A percentile compares a stretch with the other conserved stretches of the same genome.
These are phyloP conservation scores for Exsudoporus frostii DNA, from an alignment of 768 basidiomycete species.

Conservation along the genomic window DNA sequence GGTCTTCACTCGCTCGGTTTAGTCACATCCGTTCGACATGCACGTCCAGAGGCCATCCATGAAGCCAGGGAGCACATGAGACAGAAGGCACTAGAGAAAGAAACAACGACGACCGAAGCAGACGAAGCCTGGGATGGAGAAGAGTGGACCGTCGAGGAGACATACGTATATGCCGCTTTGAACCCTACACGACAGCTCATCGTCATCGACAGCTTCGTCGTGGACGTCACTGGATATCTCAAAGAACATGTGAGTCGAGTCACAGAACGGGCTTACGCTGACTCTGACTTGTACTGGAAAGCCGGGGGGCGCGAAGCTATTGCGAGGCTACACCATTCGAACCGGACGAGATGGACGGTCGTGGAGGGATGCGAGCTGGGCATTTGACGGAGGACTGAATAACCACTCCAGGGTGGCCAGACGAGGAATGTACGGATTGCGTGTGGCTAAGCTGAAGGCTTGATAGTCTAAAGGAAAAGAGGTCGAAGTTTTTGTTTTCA, in stretches of 20 bases:
- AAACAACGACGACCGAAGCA: neutral
- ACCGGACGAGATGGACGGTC: neutral
- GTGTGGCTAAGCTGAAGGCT: slow-evolving; percentile 5
- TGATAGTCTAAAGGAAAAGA: neutral
- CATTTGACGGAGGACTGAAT: slow-evolving; percentile 6
- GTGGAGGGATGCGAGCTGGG: slow-evolving; percentile 13
- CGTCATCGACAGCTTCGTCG: slow-evolving; percentile 7
- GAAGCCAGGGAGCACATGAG: slow-evolving; percentile 5
- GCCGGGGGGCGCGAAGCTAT: slow-evolving; percentile 5
- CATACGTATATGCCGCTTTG: neutral
- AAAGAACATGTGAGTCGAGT: slow-evolving; percentile 7
- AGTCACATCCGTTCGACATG: slow-evolving; percentile 5
- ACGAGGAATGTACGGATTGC: neutral
- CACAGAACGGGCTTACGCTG: neutral
- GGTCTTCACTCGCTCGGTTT: slow-evolving; percentile 3
- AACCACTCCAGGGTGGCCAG: slow-evolving; percentile 7
- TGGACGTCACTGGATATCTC: slow-evolving; percentile 5
- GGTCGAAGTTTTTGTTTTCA: neutral
- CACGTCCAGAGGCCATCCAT: slow-evolving; percentile 6
- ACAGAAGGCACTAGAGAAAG: slow-evolving; percentile 1
- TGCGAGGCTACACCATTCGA: slow-evolving; percentile 2
- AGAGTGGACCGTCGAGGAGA: slow-evolving; percentile 6
- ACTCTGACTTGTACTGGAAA: neutral
- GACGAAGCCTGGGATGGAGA: slow-evolving; percentile 1
- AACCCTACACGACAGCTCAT: neutral